These are phyloP conservation scores for Akanthomyces muscarius DNA, from an alignment of 2,329 filamentous ascomycete species.

Conservation along the genomic window DNA sequence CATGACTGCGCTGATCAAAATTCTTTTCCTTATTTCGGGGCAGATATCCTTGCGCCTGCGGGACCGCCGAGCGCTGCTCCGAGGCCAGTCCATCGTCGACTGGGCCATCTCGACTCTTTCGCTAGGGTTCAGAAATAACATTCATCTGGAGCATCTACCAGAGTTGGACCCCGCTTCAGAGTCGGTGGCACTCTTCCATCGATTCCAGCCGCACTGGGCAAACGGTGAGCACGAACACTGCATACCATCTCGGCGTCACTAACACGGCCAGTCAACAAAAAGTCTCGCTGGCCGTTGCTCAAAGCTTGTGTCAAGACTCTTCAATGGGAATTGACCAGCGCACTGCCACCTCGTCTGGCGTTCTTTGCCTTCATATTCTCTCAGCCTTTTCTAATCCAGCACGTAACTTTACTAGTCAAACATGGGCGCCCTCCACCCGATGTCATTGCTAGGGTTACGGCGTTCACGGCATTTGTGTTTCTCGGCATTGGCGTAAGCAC, in stretches of 20 bases:
- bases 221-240: neutral
- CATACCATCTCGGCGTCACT: neutral
- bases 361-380: neutral
- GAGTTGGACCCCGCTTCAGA: neutral
- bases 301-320: neutral
- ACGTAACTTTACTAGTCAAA: neutral
- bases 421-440: neutral
- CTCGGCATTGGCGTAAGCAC: conserved; percentile 2
- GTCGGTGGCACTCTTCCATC: neutral
- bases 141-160: neutral
- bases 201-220: neutral
- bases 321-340: neutral
- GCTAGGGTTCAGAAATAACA: neutral
- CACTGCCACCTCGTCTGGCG: neutral
- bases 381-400: neutral
- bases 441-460: neutral
- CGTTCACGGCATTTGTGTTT: neutral
- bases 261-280: neutral
- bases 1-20: neutral
- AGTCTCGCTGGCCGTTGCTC: neutral
- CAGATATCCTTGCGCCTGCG: neutral
- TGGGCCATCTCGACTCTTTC: conserved; percentile 1
- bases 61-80: neutral
- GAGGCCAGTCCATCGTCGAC: neutral
- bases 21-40: neutral